Percentiles rank a stretch among this genome's conserved stretches.
phyloP scores from a whole-genome alignment of 108 stramenopile genomes.

The Cyclotella baltica region DNA sequence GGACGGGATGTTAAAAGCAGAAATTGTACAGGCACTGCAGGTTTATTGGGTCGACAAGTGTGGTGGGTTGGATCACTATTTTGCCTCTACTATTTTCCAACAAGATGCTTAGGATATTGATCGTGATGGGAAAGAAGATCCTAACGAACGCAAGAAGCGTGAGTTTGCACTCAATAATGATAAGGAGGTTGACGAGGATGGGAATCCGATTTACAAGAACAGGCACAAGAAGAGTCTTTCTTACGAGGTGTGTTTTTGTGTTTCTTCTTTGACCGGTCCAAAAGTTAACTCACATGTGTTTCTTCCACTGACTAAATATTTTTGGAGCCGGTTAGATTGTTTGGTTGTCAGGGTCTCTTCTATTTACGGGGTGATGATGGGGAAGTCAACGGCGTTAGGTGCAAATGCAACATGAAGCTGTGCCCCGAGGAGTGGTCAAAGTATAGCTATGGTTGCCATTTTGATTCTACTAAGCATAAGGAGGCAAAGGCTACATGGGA shows the following conservation, averaged over 20 bases:
- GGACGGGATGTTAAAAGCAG: neutral
- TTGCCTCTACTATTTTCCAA: neutral
- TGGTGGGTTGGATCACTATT: neutral
- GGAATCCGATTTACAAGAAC: neutral
- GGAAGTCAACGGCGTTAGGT: neutral
- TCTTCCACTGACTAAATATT: no score
- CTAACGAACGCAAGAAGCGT: neutral
- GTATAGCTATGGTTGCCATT: neutral
- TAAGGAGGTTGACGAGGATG: neutral
- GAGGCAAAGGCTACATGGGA: neutral
- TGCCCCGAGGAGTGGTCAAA: neutral
- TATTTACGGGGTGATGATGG: neutral
- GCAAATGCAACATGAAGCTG: neutral
- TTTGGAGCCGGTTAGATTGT: neutral
- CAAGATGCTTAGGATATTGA: neutral
- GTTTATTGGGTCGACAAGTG: neutral
- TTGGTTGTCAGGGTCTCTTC: neutral
- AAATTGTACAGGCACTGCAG: neutral
- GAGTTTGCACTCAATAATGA: neutral
- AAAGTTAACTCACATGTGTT: no score
- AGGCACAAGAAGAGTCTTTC: neutral
- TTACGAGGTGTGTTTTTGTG: neutral
- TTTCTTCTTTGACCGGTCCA: no score
- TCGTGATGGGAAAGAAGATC: neutral
- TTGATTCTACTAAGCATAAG: neutral